phyloP scores from a whole-genome alignment of 129 eudicot genomes.

The Ambrosia artemisiifolia region DNA sequence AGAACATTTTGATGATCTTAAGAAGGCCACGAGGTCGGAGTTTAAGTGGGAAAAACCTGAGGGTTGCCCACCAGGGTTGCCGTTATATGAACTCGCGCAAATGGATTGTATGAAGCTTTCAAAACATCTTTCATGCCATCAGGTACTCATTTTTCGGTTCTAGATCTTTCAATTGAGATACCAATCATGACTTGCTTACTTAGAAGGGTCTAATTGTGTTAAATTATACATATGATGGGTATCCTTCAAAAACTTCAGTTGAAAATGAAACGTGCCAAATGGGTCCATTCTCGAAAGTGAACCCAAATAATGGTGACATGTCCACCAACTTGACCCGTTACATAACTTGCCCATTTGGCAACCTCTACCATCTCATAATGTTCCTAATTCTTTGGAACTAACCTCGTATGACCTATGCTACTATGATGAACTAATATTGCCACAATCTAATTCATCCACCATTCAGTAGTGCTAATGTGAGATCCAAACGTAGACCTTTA shows the following conservation, averaged over 20 bases:
- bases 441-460: neutral
- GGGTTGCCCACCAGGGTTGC: constrained; percentile 84
- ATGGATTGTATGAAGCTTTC: constrained; percentile 59
- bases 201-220: neutral
- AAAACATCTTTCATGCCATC: constrained; percentile 80
- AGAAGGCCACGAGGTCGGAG: constrained; percentile 47
- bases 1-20: constrained; percentile 67
- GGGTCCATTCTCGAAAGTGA: neutral
- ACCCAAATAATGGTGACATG: neutral
- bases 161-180: neutral
- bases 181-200: neutral
- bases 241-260: neutral
- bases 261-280: neutral
- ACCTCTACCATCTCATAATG: neutral
- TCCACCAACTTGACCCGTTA: neutral
- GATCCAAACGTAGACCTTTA: neutral
- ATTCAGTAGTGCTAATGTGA: neutral
- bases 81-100: constrained; percentile 69
- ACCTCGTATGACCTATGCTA: neutral
- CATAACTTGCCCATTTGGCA: neutral
- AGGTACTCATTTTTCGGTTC: constrained; percentile 40
- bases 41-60: constrained; percentile 88
- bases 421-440: neutral
- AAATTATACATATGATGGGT: neutral
- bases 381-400: neutral